Evolutionary conservation across 2,329 filamentous ascomycete genomes (phyloP), one percentile per base, ranked within the genome.

Genomic region (Trichoderma harzianum): DNA sequence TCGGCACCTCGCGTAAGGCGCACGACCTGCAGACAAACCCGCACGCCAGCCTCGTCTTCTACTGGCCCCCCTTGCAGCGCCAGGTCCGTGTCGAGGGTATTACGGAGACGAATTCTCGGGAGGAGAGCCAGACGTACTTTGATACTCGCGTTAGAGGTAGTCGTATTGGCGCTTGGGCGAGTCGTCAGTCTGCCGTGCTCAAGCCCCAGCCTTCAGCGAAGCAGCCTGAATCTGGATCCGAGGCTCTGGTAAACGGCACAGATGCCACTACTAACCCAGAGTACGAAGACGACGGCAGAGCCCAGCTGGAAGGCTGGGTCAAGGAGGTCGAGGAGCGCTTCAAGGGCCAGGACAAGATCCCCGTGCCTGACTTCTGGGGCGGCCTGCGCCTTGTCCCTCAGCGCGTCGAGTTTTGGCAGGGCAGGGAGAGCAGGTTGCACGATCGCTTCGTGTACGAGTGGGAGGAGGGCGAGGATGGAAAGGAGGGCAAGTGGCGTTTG

Each of bases 391-490:
- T 99, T 73, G 87, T 95, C 74, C 95, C 96, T 0, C 92, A 94
- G 78, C 89, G 90, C 76, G 87, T 99, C 63, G 96, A 99, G 86
- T 99, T 99, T 80, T 99, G 96, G 90, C 95, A 98, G 85, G 96
- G 96, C 3, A 88, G 96, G 77, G 88, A 93, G 79, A 97, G 92
- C 83, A 87, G 96, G 72, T 83, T 99, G 81, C 96, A 99, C 83
- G 96, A 99, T 85, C 91, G 96, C 28, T 98, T 99, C 80, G 88
- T 91, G 73, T 98, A 98, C 83, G 89, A 90, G 70, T 90, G 88
- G 79, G 86, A 88, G 64, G 84, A 84, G 67, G 81, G 76, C 26
- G 80, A 77, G 21, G 55, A 72, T 18, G 85, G 87, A 58, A 84
- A 83, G 64, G 79, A 77, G 12, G 83, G 76, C 18, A 80, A 82